These are phyloP conservation scores for Triticum dicoccoides DNA, from an alignment of 176 grass and related monocot genomes.

Conservation along the genomic window DNA sequence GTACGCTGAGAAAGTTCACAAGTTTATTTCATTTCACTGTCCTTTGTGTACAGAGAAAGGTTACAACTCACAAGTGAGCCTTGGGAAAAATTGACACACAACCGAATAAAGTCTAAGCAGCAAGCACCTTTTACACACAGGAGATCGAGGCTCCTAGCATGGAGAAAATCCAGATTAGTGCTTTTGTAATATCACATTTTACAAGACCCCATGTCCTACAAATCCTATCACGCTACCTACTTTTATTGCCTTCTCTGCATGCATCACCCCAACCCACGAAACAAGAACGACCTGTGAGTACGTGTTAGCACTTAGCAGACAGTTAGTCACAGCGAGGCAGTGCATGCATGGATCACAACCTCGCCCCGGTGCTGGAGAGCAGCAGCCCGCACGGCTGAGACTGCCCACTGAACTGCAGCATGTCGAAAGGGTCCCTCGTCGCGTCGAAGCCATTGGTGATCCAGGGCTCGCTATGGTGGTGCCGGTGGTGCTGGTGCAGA, in stretches of 20 bases:
- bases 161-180: not conserved
- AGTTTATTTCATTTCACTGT: conserved; percentile 7
- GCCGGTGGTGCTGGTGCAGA: conserved; percentile 13
- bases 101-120: not conserved
- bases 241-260: conserved; percentile 27
- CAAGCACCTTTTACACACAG: conserved; percentile 9
- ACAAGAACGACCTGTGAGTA: not conserved
- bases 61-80: not conserved
- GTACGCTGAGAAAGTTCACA: not conserved
- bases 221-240: not conserved
- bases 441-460: conserved; percentile 24
- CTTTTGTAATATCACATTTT: conserved; percentile 27
- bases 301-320: conserved; percentile 36
- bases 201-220: conserved; percentile 24
- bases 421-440: conserved; percentile 45
- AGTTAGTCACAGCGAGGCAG: not conserved
- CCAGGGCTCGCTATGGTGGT: conserved; percentile 31
- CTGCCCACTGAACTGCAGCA: conserved; percentile 41
- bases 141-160: not conserved
- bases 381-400: conserved; percentile 55
- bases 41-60: not conserved
- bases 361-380: conserved; percentile 44
- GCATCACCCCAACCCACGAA: not conserved
- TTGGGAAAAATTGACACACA: not conserved
- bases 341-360: conserved; percentile 16